Conservation (phyloP, 192 early-diverging fungal species). For the Coemansia aciculifera region DNA sequence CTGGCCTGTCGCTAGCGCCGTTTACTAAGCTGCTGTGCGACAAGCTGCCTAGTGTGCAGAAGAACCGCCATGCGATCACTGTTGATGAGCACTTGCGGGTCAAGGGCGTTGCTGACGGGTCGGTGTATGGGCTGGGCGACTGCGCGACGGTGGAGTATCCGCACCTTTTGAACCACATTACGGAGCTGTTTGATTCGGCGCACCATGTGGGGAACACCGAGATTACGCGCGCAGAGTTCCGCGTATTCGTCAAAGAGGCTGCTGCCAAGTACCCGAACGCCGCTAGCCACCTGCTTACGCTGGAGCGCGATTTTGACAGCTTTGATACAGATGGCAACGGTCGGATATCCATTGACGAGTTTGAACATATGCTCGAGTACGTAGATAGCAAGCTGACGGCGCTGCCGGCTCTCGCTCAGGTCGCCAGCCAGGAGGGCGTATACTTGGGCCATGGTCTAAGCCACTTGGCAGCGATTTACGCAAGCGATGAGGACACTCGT, state of each 20-base stretch:
- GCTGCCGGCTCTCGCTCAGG: slow-evolving; percentile 85
- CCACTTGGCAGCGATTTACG: slow-evolving; percentile 10
- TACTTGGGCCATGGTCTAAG: slow-evolving; percentile 79
- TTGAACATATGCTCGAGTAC: slow-evolving; percentile 42
- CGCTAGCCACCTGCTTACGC: slow-evolving; percentile 41
- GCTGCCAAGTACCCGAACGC: slow-evolving; percentile 33
- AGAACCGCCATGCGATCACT: slow-evolving; percentile 58
- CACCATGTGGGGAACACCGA: slow-evolving; percentile 22
- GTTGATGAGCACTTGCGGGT: slow-evolving; percentile 75
- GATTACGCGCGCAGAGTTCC: slow-evolving; percentile 43
- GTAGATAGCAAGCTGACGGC: slow-evolving; percentile 62
- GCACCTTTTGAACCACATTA: slow-evolving; percentile 39
- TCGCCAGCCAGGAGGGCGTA: slow-evolving; percentile 83
- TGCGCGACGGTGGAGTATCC: slow-evolving; percentile 79
- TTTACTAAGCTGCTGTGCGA: slow-evolving; percentile 56
- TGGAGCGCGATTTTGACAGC: slow-evolving; percentile 33
- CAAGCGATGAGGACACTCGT: neutral
- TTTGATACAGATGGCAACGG: slow-evolving; percentile 44
- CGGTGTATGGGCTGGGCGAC: slow-evolving; percentile 83
- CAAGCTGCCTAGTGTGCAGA: slow-evolving; percentile 44
- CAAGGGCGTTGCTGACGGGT: slow-evolving; percentile 61
- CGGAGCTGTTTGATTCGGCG: slow-evolving; percentile 48
- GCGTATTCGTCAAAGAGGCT: slow-evolving; percentile 20
- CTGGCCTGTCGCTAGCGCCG: slow-evolving; percentile 68
- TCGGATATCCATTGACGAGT: slow-evolving; percentile 34